Conservation (phyloP, 805 yeast species). For the Wickerhamomyces alni region DNA sequence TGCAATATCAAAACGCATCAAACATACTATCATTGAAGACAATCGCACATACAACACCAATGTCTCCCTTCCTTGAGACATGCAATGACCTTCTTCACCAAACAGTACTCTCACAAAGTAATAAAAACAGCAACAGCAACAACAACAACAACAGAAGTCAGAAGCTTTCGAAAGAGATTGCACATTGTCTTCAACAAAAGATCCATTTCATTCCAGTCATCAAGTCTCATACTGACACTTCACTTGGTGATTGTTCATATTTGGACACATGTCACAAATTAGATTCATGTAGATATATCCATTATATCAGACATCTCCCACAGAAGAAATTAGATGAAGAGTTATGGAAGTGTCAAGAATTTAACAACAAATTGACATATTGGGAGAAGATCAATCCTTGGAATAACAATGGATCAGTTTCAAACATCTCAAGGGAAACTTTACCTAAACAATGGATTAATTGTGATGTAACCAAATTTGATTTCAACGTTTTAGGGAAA, state of each 20-base stretch:
- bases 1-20: slow-evolving; percentile 35
- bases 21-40: slow-evolving; percentile 34
- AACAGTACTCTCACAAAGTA: slow-evolving; percentile 15
- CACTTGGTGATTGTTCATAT: slow-evolving; percentile 87
- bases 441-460: slow-evolving; percentile 79
- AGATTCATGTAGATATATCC: slow-evolving; percentile 73
- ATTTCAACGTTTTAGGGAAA: slow-evolving; percentile 67
- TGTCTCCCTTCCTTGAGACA: slow-evolving; percentile 41
- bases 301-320: slow-evolving; percentile 50
- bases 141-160: slow-evolving; percentile 17
- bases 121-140: slow-evolving; percentile 20
- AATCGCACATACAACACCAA: slow-evolving; percentile 31
- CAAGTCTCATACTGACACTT: slow-evolving; percentile 57
- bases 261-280: slow-evolving; percentile 90
- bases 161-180: slow-evolving; percentile 25
- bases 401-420: slow-evolving; percentile 29
- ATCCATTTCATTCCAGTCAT: slow-evolving; percentile 52
- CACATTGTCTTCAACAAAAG: slow-evolving; percentile 16
- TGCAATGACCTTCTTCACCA: slow-evolving; percentile 35
- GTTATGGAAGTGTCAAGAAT: slow-evolving; percentile 15
- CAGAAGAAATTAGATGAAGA: slow-evolving; percentile 21
- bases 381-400: slow-evolving; percentile 25
- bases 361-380: slow-evolving; percentile 15
- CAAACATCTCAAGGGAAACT: slow-evolving; percentile 26
- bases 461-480: slow-evolving; percentile 74